A percentile compares a stretch with the other conserved stretches of the same genome.
phyloP scores from a whole-genome alignment of 805 yeast species.

The Myxozyma mucilagina region DNA sequence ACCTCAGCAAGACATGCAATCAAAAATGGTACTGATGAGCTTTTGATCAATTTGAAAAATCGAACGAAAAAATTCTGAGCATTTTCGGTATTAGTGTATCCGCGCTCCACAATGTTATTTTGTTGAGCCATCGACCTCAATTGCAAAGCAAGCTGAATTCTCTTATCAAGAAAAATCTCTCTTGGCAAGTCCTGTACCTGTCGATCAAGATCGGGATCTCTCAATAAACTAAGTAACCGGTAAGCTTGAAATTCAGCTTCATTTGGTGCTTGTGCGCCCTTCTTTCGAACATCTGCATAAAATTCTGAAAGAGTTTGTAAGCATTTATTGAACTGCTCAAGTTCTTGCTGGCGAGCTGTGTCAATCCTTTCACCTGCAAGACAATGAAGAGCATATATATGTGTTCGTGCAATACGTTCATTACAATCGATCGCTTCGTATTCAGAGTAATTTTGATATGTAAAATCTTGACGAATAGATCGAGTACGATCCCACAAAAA shows the following conservation, averaged over 20 bases:
- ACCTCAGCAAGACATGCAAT: slow-evolving; percentile 75
- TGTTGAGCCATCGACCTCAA: slow-evolving; percentile 67
- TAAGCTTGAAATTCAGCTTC: slow-evolving; percentile 95
- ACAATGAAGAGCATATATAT: slow-evolving; percentile 73
- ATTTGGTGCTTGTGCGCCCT: slow-evolving; percentile 69
- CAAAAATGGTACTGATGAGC: slow-evolving; percentile 60
- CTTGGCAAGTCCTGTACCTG: slow-evolving; percentile 68
- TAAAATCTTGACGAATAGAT: slow-evolving; percentile 94
- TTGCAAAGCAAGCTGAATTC: slow-evolving; percentile 70
- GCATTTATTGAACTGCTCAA: slow-evolving; percentile 91
- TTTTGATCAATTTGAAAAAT: slow-evolving; percentile 61
- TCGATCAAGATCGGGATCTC: slow-evolving; percentile 83
- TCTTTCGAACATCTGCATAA: slow-evolving; percentile 73
- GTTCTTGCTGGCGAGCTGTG: slow-evolving; percentile 90
- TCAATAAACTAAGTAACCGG: slow-evolving; percentile 70
- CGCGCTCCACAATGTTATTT: slow-evolving; percentile 51
- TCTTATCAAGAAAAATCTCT: slow-evolving; percentile 52
- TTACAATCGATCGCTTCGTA: slow-evolving; percentile 92
- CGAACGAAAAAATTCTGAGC: slow-evolving; percentile 59
- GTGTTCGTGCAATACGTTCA: slow-evolving; percentile 87
- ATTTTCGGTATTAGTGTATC: slow-evolving; percentile 55
- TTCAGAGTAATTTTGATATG: slow-evolving; percentile 90
- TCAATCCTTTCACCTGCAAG: slow-evolving; percentile 76
- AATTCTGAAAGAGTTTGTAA: slow-evolving; percentile 85
- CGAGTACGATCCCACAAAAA: slow-evolving; percentile 97